Conservation (phyloP, 208 protist species). For the Leptomonas pyrrhocoris region DNA sequence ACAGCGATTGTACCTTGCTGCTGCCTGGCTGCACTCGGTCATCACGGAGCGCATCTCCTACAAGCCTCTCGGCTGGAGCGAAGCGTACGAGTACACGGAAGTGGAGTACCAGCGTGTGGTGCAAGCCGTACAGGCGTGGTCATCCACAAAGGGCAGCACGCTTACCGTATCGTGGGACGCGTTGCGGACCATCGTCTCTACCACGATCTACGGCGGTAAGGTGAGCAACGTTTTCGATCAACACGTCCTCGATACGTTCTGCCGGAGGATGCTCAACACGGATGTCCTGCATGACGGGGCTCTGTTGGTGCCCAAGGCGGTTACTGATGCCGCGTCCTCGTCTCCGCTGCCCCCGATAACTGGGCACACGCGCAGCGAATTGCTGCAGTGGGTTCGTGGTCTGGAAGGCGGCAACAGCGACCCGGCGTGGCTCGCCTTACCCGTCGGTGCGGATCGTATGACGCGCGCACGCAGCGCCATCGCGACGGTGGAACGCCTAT, state of each 20-base stretch:
- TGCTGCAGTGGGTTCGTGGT: slow-evolving; percentile 86
- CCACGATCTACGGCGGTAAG: slow-evolving; percentile 96
- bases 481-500: slow-evolving; percentile 68
- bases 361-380: slow-evolving; percentile 50
- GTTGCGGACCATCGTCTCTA: slow-evolving; percentile 90
- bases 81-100: slow-evolving; percentile 98
- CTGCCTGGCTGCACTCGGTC: slow-evolving; percentile 97
- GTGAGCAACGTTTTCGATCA: slow-evolving; percentile 98
- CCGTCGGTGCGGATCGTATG: slow-evolving; percentile 87
- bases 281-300: slow-evolving; percentile 32
- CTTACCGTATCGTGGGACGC: slow-evolving; percentile 95
- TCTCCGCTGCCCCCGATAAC: slow-evolving; percentile 30
- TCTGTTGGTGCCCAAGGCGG: slow-evolving; percentile 34
- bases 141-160: slow-evolving; percentile 26
- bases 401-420: slow-evolving; percentile 80
- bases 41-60: slow-evolving; percentile 97
- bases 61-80: slow-evolving; percentile 97
- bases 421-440: slow-evolving; percentile 94
- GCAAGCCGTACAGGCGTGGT: slow-evolving; percentile 92
- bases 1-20: slow-evolving; percentile 96
- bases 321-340: slow-evolving; percentile 5
- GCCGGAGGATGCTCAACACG: slow-evolving; percentile 81
- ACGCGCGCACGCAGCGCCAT: slow-evolving; percentile 64
- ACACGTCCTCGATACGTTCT: slow-evolving; percentile 92
- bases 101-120: slow-evolving; percentile 95